These are phyloP conservation scores for Yamadazyma blattariae DNA, from an alignment of 1,139 yeast genomes.

Conservation along the genomic window DNA sequence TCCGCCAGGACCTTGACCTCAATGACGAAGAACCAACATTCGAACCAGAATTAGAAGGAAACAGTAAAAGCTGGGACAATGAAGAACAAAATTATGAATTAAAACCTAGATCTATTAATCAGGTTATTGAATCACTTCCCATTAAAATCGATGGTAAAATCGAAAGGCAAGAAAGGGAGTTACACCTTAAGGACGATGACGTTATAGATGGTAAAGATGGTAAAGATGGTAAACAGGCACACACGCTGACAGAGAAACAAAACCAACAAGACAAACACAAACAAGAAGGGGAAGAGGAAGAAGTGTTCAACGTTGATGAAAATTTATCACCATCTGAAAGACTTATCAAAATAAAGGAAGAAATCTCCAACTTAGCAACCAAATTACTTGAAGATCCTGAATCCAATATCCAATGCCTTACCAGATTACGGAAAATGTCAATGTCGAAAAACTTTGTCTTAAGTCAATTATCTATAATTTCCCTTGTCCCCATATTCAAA, in stretches of 20 bases:
- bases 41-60: too few relatives aligned
- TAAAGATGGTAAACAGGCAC: constrained; percentile 27
- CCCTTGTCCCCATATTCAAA: constrained; percentile 83
- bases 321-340: constrained; percentile 54
- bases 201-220: constrained; percentile 27
- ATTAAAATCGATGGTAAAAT: constrained; percentile 75
- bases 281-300: constrained; percentile 20
- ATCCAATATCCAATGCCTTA: constrained; percentile 65
- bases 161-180: constrained; percentile 53
- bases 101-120: constrained; percentile 44
- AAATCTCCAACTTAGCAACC: constrained; percentile 78
- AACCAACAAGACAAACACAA: constrained; percentile 36
- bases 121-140: constrained; percentile 73
- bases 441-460: constrained; percentile 65
- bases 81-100: constrained; percentile 70
- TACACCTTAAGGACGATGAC: constrained; percentile 20
- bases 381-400: constrained; percentile 86
- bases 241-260: constrained; percentile 24
- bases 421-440: constrained; percentile 71
- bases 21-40: too few relatives aligned
- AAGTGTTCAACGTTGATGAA: too few relatives aligned
- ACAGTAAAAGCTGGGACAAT: constrained; percentile 49
- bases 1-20: too few relatives aligned
- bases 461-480: constrained; percentile 69
- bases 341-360: constrained; percentile 68